Base-by-base conservation (phyloP, 1,284 basidiomycete species). In the Ceratorhiza oryzae-sativae region DNA sequence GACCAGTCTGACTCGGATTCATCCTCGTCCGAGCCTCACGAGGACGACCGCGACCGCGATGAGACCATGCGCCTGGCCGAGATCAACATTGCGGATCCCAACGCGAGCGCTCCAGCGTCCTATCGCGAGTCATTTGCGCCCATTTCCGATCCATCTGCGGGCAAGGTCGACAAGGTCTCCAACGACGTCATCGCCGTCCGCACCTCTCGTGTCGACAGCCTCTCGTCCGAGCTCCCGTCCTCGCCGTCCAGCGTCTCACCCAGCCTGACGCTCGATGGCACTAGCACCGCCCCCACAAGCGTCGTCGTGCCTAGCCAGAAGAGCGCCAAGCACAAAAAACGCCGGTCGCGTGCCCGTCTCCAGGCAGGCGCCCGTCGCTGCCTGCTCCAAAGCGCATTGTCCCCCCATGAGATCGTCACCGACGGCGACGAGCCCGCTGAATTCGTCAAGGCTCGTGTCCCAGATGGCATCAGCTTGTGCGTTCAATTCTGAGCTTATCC, bases 371-470 rank as follows among this genome's bases (percentile, higher is more conserved):
- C 74, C 46, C 72, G 58, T 48, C 75, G 25, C 72, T 68, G 75
- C 76, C 72, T 70, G 51, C 53, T 70, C 25, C 53, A 58, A 53
- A 70, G 65, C 32, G 65, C 71, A n/a, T 41, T 65, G 59, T 62
- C 65, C n/a, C 41, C 80, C 23, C 76, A 79, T 58, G 81, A 84
- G 60, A 79, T 84, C 56, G 73, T 82, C 55, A 80, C 80, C 53
- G 76, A 77, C 27, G 78, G 77, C 41, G 65, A 70, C 42, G 65
- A 70, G 25, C 65, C 65, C 42, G 39, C 65, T 9, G 53, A 70
- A 75, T 91, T 92, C 75, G 83, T 88, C 48, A 86, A 88, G 34
- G 84, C 86, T 15, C 83, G 83, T 65, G 87, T 92, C 63, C 90
- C 92, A 3, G 87, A 90, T 74, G 90, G 91, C 15, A 75, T 75